Percentiles rank a stretch among this genome's conserved stretches.
Evolutionary conservation across 2,329 filamentous ascomycete species (phyloP).

Genomic region (Thermothelomyces thermophilus): DNA sequence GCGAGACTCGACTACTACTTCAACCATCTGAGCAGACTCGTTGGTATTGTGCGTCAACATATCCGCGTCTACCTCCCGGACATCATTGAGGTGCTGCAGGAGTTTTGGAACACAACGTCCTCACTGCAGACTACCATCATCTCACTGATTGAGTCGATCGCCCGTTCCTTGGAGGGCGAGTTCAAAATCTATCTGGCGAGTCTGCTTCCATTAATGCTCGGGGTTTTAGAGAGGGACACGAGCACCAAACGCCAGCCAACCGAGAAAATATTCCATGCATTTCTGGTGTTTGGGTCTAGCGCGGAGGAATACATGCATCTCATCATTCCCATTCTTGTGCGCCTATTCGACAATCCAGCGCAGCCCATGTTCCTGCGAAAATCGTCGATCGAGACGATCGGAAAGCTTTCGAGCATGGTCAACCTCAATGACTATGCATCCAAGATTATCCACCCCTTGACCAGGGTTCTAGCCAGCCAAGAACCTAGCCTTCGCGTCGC

Average conservation of each 20-base stretch:
- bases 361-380: constrained; percentile 76
- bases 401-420: constrained; percentile 88
- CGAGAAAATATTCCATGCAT: constrained; percentile 86
- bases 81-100: constrained; percentile 78
- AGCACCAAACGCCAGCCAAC: constrained; percentile 72
- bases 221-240: constrained; percentile 80
- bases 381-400: constrained; percentile 88
- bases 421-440: constrained; percentile 96
- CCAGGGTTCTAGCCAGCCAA: constrained; percentile 67
- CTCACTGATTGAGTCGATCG: constrained; percentile 86
- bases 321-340: constrained; percentile 91
- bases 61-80: constrained; percentile 84
- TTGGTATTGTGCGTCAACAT: constrained; percentile 92
- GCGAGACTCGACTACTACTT: constrained; percentile 90
- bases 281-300: constrained; percentile 91
- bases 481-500: constrained; percentile 70
- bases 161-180: constrained; percentile 87
- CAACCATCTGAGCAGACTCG: constrained; percentile 87
- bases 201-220: constrained; percentile 87
- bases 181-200: constrained; percentile 94
- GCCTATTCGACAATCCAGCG: constrained; percentile 83
- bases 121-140: constrained; percentile 87
- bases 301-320: constrained; percentile 99
- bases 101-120: constrained; percentile 80
- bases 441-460: constrained; percentile 90